These are phyloP conservation scores for Aspergillus tubingensis DNA, from an alignment of 2,329 filamentous ascomycete genomes.

Conservation along the genomic window DNA sequence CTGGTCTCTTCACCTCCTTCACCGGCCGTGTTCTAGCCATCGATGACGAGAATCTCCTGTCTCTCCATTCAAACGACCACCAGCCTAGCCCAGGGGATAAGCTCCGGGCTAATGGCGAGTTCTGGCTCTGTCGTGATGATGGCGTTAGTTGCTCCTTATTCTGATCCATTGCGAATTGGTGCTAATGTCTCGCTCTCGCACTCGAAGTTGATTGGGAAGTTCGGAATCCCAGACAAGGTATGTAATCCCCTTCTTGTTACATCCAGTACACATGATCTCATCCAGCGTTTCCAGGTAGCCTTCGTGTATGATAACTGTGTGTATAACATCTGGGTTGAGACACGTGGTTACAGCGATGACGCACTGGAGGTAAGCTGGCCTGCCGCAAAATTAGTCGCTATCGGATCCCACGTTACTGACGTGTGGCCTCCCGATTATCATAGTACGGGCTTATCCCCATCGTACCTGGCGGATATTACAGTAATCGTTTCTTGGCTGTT, in stretches of 20 bases:
- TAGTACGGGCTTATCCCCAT: conserved; percentile 11
- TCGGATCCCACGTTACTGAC: not conserved
- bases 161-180: not conserved
- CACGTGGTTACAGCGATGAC: conserved; percentile 8
- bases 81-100: not conserved
- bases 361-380: not conserved
- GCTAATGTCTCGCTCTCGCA: not conserved
- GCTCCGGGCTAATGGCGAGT: conserved; percentile 6
- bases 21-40: not conserved
- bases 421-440: not conserved
- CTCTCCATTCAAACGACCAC: not conserved
- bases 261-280: not conserved
- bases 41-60: not conserved
- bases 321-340: conserved; percentile 11
- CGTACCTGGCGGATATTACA: not conserved
- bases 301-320: not conserved
- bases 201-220: conserved; percentile 5
- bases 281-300: not conserved
- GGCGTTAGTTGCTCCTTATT: not conserved
- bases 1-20: not conserved
- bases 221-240: conserved; percentile 7
- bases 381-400: not conserved
- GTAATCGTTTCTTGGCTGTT: conserved; percentile 9
- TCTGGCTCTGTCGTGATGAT: conserved; percentile 8
- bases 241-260: not conserved